Evolutionary conservation across 179 eudicot species (phyloP).

Genomic region (Amaranthus tricolor): DNA sequence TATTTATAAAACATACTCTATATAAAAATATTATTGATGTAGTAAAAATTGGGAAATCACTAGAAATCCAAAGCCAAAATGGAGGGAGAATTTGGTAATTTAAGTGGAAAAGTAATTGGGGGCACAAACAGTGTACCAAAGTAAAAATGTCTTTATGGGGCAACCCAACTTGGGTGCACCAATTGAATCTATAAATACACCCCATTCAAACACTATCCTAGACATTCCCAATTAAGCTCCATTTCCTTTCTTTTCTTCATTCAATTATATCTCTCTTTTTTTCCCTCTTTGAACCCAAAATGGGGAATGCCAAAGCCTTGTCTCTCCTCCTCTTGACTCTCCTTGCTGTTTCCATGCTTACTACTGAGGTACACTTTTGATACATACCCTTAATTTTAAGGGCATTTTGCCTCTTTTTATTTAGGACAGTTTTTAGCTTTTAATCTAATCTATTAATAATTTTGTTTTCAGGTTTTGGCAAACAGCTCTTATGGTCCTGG

Average conservation of each 20-base stretch:
- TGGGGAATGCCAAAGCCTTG: conserved; percentile 16
- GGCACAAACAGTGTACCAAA: too few relatives aligned
- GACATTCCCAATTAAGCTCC: neutral
- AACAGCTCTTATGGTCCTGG: conserved; percentile 10
- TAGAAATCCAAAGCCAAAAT: too few relatives aligned
- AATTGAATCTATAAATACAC: conserved; percentile 7
- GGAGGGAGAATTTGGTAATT: neutral
- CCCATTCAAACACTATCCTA: conserved; percentile 1
- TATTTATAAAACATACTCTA: too few relatives aligned
- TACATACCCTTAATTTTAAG: too few relatives aligned
- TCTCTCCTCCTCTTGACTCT: conserved; percentile 19
- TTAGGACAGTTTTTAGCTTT: too few relatives aligned
- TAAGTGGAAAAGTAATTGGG: neutral
- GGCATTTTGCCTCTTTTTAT: too few relatives aligned
- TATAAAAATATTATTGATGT: too few relatives aligned
- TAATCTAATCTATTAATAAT: too few relatives aligned
- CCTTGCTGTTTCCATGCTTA: conserved; percentile 22
- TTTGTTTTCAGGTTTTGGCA: conserved; percentile 15
- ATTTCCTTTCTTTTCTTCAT: neutral
- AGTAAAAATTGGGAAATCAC: too few relatives aligned
- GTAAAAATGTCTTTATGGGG: neutral
- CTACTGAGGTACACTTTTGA: conserved; percentile 16
- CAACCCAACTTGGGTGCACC: neutral
- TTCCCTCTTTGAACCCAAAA: neutral
- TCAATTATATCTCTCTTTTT: too few relatives aligned